Evolutionary conservation across 768 basidiomycete species (phyloP).

Genomic region (Boletus rufocinnamomeus): DNA sequence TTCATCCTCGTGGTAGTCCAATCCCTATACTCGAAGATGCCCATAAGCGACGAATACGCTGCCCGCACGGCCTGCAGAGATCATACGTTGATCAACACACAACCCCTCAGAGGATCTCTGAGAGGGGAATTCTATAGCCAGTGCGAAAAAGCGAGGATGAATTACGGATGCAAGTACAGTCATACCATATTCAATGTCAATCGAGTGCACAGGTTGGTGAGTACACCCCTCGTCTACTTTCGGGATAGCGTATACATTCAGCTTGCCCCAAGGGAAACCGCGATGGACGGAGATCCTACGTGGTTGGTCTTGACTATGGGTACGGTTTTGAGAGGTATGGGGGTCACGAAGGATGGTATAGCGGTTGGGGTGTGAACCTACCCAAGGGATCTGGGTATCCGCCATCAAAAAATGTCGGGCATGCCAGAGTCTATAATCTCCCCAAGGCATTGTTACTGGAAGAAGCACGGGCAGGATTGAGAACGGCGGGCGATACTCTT

Average conservation of each 20-base stretch:
- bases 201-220: constrained; percentile 17
- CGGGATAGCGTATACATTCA: background rate
- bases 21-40: constrained; percentile 5
- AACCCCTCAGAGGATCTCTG: constrained; percentile 13
- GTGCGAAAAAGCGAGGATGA: constrained; percentile 8
- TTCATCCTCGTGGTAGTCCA: background rate
- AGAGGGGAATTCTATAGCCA: background rate
- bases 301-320: constrained; percentile 15
- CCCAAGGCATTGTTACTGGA: constrained; percentile 11
- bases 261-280: constrained; percentile 3
- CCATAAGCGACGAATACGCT: constrained; percentile 21
- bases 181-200: constrained; percentile 23
- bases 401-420: background rate
- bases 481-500: constrained; percentile 6
- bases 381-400: background rate
- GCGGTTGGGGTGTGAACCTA: constrained; percentile 12
- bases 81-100: constrained; percentile 13
- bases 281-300: constrained; percentile 6
- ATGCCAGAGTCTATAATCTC: constrained; percentile 5
- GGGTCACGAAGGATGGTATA: constrained; percentile 6
- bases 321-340: constrained; percentile 21
- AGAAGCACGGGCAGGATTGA: constrained; percentile 12
- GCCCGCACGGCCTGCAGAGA: constrained; percentile 21
- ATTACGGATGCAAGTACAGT: constrained; percentile 18
- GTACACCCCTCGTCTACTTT: background rate